Evolutionary conservation across 306 rosid genomes (phyloP), one percentile per base, ranked within the genome.

Genomic region (Dryas drummondii): DNA sequence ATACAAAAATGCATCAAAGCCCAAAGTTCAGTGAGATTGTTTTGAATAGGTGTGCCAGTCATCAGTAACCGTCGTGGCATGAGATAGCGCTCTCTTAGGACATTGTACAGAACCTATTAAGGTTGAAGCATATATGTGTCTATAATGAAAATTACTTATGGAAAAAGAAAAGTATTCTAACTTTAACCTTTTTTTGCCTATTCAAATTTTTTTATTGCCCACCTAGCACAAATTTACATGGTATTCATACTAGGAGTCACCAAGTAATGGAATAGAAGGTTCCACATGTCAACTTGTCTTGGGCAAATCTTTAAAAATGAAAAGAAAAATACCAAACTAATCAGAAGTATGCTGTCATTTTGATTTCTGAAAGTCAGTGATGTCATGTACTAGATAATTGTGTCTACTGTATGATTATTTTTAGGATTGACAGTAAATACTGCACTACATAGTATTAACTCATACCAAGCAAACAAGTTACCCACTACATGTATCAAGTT

Each of bases 1-100:
- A 94, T 90, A 83, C 97, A 94, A 73, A 94, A 90, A 78, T 86
- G 75, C 91, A 90, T 79, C 87, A 94, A 81, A 4, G 98, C 91
- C 98, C 98, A 94, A 66, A 94, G 87, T 86, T 94, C 98, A 65
- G 88, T 81, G 54, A 94, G 93, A 76, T 87, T 88, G 84, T 94
- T 94, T 81, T 94, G 97, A 75, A 94, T 88, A 72, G 98, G 98
- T 11, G 98, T 94, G 65, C 98, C 98, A 70, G 97, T 94, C 93
- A 94, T 87, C 90, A 94, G 73, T 86, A 94, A 82, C 61, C 94
- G 87, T 78, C 98, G 86, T 32, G 98, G 98, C 66, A 91, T 90
- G 74, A 94, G 82, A 85, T 88, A 94, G 70, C 74, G 72, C 70
- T 91, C 94, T 81, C 80, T 84, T 75, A 94, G 96, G 80, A 90